Evolutionary conservation across 139 green algal species (phyloP).

Genomic region (Zygnema circumcarinatum): DNA sequence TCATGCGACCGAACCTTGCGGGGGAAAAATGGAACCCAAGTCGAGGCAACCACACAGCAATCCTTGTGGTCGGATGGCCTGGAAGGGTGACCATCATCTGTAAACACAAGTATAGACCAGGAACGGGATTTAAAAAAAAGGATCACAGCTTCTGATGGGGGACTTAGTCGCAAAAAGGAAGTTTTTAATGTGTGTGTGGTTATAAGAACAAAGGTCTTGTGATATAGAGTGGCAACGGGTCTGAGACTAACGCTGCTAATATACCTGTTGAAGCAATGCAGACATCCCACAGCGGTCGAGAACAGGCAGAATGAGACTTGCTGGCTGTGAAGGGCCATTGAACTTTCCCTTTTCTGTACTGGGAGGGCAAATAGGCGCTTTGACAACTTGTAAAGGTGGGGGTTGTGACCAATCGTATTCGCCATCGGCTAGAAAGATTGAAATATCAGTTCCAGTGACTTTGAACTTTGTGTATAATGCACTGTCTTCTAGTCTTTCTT

Average conservation of each 20-base stretch:
- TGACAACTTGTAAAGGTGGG: not conserved
- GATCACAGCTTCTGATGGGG: not conserved
- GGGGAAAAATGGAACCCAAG: conserved; percentile 79
- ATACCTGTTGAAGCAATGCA: conserved; percentile 52
- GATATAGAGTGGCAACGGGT: not conserved
- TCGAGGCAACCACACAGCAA: conserved; percentile 65
- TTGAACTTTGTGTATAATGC: conserved; percentile 81
- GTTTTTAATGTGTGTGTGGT: not conserved
- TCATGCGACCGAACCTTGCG: conserved; percentile 67
- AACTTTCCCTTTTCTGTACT: not conserved
- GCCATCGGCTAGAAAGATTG: conserved; percentile 43
- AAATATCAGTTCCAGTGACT: conserved; percentile 57
- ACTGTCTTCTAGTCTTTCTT: not conserved
- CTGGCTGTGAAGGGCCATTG: not conserved
- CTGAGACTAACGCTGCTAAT: not conserved
- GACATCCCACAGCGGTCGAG: conserved; percentile 69
- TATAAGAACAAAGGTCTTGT: conserved; percentile 19
- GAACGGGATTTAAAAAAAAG: not conserved
- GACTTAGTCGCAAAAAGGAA: conserved; percentile 9
- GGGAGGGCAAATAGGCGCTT: not conserved
- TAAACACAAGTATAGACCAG: conserved; percentile 51
- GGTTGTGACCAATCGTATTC: conserved; percentile 35
- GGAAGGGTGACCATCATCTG: conserved; percentile 66
- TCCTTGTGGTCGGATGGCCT: conserved; percentile 58
- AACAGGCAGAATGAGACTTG: conserved; percentile 64